These are phyloP conservation scores for Coelastrella sp. DNA, from an alignment of 139 green algal genomes.

Conservation along the genomic window DNA sequence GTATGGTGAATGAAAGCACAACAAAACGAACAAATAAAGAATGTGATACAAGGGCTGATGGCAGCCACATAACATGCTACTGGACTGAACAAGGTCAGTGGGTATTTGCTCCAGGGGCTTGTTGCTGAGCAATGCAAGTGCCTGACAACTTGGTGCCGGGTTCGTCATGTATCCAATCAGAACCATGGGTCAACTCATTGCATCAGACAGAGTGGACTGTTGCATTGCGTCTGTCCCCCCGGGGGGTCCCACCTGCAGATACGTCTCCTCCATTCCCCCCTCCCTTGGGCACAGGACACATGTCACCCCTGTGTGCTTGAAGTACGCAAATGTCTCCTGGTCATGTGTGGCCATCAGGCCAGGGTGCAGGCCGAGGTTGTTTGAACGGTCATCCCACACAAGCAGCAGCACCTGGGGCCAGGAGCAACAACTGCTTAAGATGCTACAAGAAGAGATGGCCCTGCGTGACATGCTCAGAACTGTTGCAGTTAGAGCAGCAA, in stretches of 20 bases:
- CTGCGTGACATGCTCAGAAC: too few species aligned
- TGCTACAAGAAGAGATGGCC: too few species aligned
- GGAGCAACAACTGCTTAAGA: too few species aligned
- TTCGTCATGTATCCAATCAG: too few species aligned
- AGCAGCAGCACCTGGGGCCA: slow-evolving; percentile 57
- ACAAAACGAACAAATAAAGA: not conserved
- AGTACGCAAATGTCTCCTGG: slow-evolving; percentile 68
- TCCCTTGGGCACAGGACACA: slow-evolving; percentile 55
- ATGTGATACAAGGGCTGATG: not conserved
- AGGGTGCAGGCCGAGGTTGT: slow-evolving; percentile 39
- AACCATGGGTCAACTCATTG: not conserved
- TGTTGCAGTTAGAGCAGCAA: too few species aligned
- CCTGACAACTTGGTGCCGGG: too few species aligned
- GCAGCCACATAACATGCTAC: too few species aligned
- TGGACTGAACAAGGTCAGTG: not conserved
- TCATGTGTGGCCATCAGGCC: slow-evolving; percentile 75
- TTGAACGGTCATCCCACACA: slow-evolving; percentile 74
- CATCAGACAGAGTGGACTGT: not conserved
- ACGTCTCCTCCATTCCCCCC: slow-evolving; percentile 45
- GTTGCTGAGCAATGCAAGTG: too few species aligned
- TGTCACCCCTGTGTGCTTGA: slow-evolving; percentile 62
- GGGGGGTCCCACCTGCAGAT: slow-evolving; percentile 38
- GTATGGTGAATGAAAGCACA: not conserved
- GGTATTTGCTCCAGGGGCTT: not conserved
- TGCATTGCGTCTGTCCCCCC: not conserved